phyloP scores from a whole-genome alignment of 2,329 filamentous ascomycete species.

The Blastomyces gilchristii region DNA sequence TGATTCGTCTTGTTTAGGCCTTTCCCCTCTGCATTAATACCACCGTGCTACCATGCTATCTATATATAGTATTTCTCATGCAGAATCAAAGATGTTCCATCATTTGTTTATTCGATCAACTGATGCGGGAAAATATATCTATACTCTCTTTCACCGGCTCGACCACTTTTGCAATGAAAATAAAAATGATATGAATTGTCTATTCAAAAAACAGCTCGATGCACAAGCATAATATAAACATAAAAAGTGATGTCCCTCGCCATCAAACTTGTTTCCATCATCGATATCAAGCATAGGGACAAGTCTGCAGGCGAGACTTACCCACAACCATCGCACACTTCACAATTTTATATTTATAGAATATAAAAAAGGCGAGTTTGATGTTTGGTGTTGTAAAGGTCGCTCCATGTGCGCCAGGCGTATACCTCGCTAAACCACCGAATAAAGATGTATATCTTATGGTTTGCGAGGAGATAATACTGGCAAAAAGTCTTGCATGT shows the following conservation, averaged over 20 bases:
- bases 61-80: not conserved
- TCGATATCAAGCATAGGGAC: slow-evolving; percentile 17
- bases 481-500: slow-evolving; percentile 45
- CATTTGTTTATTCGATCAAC: not conserved
- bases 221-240: not conserved
- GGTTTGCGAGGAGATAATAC: slow-evolving; percentile 81
- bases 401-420: slow-evolving; percentile 74
- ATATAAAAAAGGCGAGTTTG: slow-evolving; percentile 5
- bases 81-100: not conserved
- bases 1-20: not conserved
- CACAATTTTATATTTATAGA: slow-evolving; percentile 3
- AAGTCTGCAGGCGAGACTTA: slow-evolving; percentile 35
- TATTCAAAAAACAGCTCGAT: not conserved
- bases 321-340: slow-evolving; percentile 7
- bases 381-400: not conserved
- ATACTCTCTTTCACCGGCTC: not conserved
- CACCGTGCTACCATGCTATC: not conserved
- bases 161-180: not conserved
- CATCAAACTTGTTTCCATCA: slow-evolving; percentile 34
- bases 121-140: not conserved
- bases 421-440: slow-evolving; percentile 62
- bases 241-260: slow-evolving; percentile 26
- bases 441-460: slow-evolving; percentile 28
- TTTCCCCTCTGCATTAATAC: not conserved
- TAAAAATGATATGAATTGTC: not conserved